Base-by-base conservation (phyloP, 2,329 filamentous ascomycete species). In the Epichloe aotearoae region DNA sequence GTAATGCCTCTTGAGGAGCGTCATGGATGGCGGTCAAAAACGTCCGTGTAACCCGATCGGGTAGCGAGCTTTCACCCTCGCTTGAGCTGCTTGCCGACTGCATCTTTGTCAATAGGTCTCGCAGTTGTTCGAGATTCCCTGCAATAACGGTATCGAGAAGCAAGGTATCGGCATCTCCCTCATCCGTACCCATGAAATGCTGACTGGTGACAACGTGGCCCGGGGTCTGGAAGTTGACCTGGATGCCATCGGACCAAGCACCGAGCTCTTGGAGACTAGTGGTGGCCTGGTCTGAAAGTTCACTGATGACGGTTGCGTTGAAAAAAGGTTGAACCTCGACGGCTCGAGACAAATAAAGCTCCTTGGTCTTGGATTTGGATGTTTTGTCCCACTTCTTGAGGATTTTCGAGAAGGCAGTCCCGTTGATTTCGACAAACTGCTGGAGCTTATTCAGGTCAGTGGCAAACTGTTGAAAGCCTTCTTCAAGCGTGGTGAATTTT, bases 381-480 rank as follows among this genome's bases (percentile, higher is more conserved):
- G 90, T 96, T 78, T 98, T 98, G 71, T 98, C 93, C 93, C 93
- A 98, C 79, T 98, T 98, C 72, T 98, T 98, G 56, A 98, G 73
- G 53, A 98, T 98, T 68, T 98, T 98, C 30, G 91, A 96, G 66
- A 97, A 96, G 15, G 90, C 93, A 2, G 88, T 96, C 62, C 93
- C 91, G 64, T 98, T 98, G 64, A 97, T 87, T 67, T 97, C 91
- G 57, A 98, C 89, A 68, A 97, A 98, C 73, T 97, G 93, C 73
- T 96, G 89, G 15, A 98, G 79, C 70, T 98, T 98, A 71, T 95
- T 95, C 44, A 98, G 71, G 64, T 98, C 93, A 63, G 87, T 91
- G 63, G 90, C 90, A 66, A 98, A 98, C 66, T 97, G 88, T 60
- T 95, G 89, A 62, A 97, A 95, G 12, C 93, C 93, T 72, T 98